These are phyloP conservation scores for Penicillium silybi DNA, from an alignment of 495 filamentous ascomycete genomes.

Conservation along the genomic window DNA sequence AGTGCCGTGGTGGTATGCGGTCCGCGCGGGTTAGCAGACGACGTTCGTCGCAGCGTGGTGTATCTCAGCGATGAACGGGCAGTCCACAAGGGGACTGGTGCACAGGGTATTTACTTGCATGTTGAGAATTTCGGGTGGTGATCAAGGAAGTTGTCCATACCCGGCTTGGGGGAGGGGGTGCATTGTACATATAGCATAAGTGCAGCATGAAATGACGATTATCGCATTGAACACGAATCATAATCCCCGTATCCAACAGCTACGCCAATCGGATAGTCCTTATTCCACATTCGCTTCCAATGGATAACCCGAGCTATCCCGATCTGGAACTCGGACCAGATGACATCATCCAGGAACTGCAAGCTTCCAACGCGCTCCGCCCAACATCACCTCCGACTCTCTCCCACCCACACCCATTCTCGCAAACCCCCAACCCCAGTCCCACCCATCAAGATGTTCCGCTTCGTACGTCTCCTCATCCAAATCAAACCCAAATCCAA, in stretches of 20 bases:
- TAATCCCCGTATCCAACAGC: no score
- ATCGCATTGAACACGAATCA: no score
- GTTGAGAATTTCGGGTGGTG: constrained; percentile 39
- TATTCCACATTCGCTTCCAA: not conserved
- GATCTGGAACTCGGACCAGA: constrained; percentile 18
- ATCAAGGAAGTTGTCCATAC: not conserved
- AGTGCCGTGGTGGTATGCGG: constrained; percentile 82
- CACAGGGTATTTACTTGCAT: constrained; percentile 65
- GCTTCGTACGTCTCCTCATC: constrained; percentile 31
- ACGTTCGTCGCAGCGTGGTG: constrained; percentile 63
- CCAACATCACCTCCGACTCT: not conserved
- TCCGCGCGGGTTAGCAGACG: constrained; percentile 59
- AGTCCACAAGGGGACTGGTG: constrained; percentile 86
- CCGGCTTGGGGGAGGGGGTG: not conserved
- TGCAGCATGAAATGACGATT: not conserved
- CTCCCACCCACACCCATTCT: constrained; percentile 1
- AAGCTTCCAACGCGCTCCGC: not conserved
- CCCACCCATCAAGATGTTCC: constrained; percentile 36
- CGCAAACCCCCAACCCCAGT: not conserved
- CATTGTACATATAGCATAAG: not conserved
- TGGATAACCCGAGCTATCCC: constrained; percentile 1
- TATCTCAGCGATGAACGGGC: constrained; percentile 78
- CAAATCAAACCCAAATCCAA: constrained; percentile 2
- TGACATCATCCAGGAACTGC: constrained; percentile 24
- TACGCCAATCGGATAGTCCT: no score